Percentiles rank a stretch among this genome's conserved stretches.
Conservation (phyloP, 2,329 filamentous ascomycete species). For the Fusarium xylarioides region DNA sequence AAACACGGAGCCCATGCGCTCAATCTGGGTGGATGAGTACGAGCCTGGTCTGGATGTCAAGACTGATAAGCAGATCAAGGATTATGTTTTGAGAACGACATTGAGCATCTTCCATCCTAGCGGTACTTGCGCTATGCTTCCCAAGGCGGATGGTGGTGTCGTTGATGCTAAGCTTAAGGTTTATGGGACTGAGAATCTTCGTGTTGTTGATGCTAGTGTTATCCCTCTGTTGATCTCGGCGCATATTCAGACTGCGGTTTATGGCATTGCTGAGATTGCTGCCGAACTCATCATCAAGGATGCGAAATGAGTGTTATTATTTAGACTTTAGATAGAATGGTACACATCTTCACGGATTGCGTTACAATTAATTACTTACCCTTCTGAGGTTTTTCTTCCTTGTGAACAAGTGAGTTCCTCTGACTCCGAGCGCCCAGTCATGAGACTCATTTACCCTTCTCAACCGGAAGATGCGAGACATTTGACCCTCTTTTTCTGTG, state of each 20-base stretch:
- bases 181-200: constrained; percentile 57
- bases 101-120: constrained; percentile 49
- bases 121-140: constrained; percentile 59
- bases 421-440: too few species aligned
- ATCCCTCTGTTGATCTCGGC: constrained; percentile 59
- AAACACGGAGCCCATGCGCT: constrained; percentile 44
- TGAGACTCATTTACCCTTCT: not conserved
- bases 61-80: constrained; percentile 26
- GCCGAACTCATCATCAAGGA: constrained; percentile 42
- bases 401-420: too few species aligned
- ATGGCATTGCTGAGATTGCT: constrained; percentile 61
- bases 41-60: constrained; percentile 41
- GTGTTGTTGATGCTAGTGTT: constrained; percentile 59
- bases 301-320: not conserved
- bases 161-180: constrained; percentile 56
- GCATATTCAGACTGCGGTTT: constrained; percentile 61
- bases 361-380: not conserved
- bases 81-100: constrained; percentile 29
- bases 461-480: fast-evolving
- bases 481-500: fast-evolving
- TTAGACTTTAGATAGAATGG: too few species aligned
- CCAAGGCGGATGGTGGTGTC: constrained; percentile 55
- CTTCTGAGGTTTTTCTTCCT: not conserved
- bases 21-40: constrained; percentile 46
- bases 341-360: not conserved